phyloP scores from a whole-genome alignment of 345 rosid genomes.

The Murraya koenigii region DNA sequence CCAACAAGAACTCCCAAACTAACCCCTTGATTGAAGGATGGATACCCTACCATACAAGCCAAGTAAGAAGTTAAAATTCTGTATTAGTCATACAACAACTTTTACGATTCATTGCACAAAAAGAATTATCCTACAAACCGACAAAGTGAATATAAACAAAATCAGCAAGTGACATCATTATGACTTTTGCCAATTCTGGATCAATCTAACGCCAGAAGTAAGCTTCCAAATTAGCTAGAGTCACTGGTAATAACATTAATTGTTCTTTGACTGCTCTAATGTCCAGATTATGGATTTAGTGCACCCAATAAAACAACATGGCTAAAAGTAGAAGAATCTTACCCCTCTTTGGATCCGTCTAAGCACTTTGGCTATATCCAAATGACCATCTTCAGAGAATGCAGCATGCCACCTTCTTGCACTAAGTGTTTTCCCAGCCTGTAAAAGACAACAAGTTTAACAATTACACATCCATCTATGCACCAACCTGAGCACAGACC shows the following conservation, averaged over 20 bases:
- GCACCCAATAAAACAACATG: conserved; percentile 1
- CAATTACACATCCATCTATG: background rate
- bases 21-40: conserved; percentile 91
- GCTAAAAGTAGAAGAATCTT: conserved; percentile 13
- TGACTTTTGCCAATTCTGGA: background rate
- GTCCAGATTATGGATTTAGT: background rate
- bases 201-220: background rate
- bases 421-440: conserved; percentile 94
- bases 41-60: conserved; percentile 62
- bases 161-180: background rate
- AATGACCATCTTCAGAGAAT: conserved; percentile 74
- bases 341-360: conserved; percentile 93
- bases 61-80: conserved; percentile 14
- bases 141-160: background rate
- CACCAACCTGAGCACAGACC: background rate
- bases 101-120: background rate
- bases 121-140: background rate
- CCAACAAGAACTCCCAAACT: conserved; percentile 94
- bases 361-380: conserved; percentile 86
- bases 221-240: background rate
- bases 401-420: conserved; percentile 91
- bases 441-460: background rate
- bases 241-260: background rate
- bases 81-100: background rate
- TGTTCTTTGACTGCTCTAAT: background rate